Conservation (phyloP, 306 rosid species). For the Malus asiatica region DNA sequence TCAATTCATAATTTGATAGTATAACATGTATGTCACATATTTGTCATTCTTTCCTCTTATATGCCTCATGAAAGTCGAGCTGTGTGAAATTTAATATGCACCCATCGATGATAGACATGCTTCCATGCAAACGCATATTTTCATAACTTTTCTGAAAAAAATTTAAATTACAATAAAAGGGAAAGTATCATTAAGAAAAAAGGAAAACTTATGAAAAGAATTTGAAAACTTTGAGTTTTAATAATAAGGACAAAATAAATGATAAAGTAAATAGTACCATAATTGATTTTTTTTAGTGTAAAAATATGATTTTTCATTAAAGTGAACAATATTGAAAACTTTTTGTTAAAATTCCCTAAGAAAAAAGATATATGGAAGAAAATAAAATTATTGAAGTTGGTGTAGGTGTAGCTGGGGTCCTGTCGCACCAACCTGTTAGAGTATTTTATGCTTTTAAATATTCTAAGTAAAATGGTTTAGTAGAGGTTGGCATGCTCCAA, state of each 20-base stretch:
- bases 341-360: neutral
- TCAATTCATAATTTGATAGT: neutral
- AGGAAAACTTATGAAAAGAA: too few species aligned
- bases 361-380: too few species aligned
- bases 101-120: neutral
- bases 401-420: neutral
- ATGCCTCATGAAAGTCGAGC: neutral
- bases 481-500: constrained; percentile 48
- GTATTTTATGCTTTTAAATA: neutral
- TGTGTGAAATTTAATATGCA: neutral
- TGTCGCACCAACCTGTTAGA: constrained; percentile 6
- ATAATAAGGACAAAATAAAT: too few species aligned
- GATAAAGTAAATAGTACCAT: too few species aligned
- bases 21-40: neutral
- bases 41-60: neutral
- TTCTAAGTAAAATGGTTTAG: constrained; percentile 2
- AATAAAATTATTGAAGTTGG: too few species aligned
- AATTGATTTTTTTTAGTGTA: too few species aligned
- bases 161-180: neutral
- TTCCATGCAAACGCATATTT: neutral
- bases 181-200: neutral
- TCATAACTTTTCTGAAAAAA: neutral
- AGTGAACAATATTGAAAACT: too few species aligned
- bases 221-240: too few species aligned
- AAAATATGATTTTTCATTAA: too few species aligned